These are phyloP conservation scores for Kwoniella bestiolae DNA, from an alignment of 768 basidiomycete species.

Conservation along the genomic window DNA sequence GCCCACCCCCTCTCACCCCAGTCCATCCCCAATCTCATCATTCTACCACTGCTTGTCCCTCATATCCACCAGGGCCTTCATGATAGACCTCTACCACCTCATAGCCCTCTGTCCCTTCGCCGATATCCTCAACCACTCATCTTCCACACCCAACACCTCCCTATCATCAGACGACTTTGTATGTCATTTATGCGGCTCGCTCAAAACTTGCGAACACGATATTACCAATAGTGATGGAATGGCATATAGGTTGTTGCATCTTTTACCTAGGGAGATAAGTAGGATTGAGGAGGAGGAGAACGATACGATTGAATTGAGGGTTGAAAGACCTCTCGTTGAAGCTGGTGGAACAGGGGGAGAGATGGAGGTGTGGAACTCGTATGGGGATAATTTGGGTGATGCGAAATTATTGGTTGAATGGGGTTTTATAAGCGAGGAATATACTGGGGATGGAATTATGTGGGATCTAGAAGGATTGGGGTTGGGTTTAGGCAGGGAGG, in stretches of 20 bases:
- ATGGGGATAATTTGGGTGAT: slow-evolving; percentile 40
- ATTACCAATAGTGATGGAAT: slow-evolving; percentile 2
- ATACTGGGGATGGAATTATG: slow-evolving; percentile 21
- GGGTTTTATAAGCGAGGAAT: slow-evolving; percentile 38
- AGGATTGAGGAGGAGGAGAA: slow-evolving; percentile 14
- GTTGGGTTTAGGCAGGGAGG: background rate
- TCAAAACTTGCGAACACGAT: slow-evolving; percentile 36
- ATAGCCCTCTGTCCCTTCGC: slow-evolving; percentile 86
- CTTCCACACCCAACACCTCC: slow-evolving; percentile 23
- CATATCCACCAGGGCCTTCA: slow-evolving; percentile 80
- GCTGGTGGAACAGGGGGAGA: slow-evolving; percentile 22
- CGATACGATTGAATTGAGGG: slow-evolving; percentile 37
- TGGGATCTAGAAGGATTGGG: slow-evolving; percentile 17
- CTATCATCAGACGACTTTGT: slow-evolving; percentile 46
- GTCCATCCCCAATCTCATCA: slow-evolving; percentile 13
- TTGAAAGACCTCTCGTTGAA: slow-evolving; percentile 20
- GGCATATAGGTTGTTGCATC: slow-evolving; percentile 11
- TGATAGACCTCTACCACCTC: slow-evolving; percentile 78
- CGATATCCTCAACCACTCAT: slow-evolving; percentile 61
- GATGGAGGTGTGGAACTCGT: slow-evolving; percentile 43
- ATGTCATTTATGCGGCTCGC: slow-evolving; percentile 42
- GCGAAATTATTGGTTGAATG: slow-evolving; percentile 38
- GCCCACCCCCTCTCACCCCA: slow-evolving; percentile 11
- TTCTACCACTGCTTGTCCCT: slow-evolving; percentile 64
- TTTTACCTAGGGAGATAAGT: background rate